Percentiles rank a stretch among this genome's conserved stretches.
Conservation (phyloP, 768 basidiomycete genomes). For the Trametes cinnabarina region DNA sequence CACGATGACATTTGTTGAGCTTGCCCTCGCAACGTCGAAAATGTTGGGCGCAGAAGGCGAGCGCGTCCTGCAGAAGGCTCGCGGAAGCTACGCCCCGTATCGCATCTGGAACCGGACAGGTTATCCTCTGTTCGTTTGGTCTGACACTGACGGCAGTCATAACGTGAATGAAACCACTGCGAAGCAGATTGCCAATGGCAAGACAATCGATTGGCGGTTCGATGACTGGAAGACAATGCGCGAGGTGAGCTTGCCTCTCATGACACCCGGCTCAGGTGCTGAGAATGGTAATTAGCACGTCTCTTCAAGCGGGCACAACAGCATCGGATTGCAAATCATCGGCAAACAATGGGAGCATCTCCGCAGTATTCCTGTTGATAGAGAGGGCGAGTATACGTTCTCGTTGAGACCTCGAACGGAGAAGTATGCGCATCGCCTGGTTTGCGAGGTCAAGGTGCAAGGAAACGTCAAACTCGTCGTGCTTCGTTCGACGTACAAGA, state of each 20-base stretch:
- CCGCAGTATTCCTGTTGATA: constrained; percentile 85
- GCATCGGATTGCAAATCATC: constrained; percentile 78
- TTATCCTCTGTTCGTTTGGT: constrained; percentile 79
- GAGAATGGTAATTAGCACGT: constrained; percentile 35
- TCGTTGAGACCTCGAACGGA: constrained; percentile 76
- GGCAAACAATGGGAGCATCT: constrained; percentile 89
- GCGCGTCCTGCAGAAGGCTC: constrained; percentile 65
- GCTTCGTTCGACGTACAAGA: constrained; percentile 86
- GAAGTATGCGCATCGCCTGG: constrained; percentile 73
- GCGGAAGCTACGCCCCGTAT: constrained; percentile 93
- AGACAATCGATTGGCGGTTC: constrained; percentile 91
- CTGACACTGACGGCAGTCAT: constrained; percentile 62
- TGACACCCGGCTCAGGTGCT: background rate
- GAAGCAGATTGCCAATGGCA: constrained; percentile 67
- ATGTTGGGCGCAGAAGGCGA: constrained; percentile 76
- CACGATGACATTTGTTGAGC: constrained; percentile 86
- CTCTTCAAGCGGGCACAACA: constrained; percentile 66
- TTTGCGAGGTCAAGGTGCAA: constrained; percentile 87
- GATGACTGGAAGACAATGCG: constrained; percentile 94
- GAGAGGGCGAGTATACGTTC: constrained; percentile 89
- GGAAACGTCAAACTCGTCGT: constrained; percentile 95
- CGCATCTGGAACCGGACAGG: constrained; percentile 90
- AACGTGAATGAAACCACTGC: constrained; percentile 46
- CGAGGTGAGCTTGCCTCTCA: constrained; percentile 54
- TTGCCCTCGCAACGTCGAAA: constrained; percentile 69